These are phyloP conservation scores for Cytospora schulzeri DNA, from an alignment of 2,329 filamentous ascomycete genomes.

Conservation along the genomic window DNA sequence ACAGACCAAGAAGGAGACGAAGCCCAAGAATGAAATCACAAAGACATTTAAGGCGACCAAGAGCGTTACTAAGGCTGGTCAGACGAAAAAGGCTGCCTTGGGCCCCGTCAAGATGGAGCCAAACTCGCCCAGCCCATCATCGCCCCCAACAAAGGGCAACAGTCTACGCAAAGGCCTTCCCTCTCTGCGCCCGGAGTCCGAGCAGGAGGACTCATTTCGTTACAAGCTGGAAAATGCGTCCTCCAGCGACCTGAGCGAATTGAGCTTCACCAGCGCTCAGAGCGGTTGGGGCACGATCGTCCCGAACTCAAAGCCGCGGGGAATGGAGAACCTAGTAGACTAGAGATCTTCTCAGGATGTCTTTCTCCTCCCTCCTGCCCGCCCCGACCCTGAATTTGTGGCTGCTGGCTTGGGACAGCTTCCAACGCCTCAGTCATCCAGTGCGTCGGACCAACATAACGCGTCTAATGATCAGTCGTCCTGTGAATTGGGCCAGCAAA, in stretches of 20 bases:
- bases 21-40: slow-evolving; percentile 43
- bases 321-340: slow-evolving; percentile 45
- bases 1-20: slow-evolving; percentile 40
- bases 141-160: slow-evolving; percentile 29
- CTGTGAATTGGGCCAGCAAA: not conserved
- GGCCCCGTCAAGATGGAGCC: slow-evolving; percentile 31
- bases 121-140: slow-evolving; percentile 32
- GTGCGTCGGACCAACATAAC: not conserved
- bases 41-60: slow-evolving; percentile 50
- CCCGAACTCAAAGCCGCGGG: slow-evolving; percentile 44
- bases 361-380: slow-evolving; percentile 2
- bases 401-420: not conserved
- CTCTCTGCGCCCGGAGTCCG: slow-evolving; percentile 33
- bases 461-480: not conserved
- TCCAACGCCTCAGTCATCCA: not conserved
- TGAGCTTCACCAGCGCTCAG: slow-evolving; percentile 27
- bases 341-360: slow-evolving; percentile 20
- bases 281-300: slow-evolving; percentile 44
- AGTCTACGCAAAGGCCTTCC: slow-evolving; percentile 28
- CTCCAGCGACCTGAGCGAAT: slow-evolving; percentile 22
- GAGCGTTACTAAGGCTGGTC: slow-evolving; percentile 33
- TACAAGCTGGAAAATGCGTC: slow-evolving; percentile 23
- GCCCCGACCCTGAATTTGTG: not conserved
- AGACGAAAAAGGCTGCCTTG: slow-evolving; percentile 30
- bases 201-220: slow-evolving; percentile 29